Evolutionary conservation across 139 green algal genomes (phyloP).

Genomic region (Micromonas pusilla): DNA sequence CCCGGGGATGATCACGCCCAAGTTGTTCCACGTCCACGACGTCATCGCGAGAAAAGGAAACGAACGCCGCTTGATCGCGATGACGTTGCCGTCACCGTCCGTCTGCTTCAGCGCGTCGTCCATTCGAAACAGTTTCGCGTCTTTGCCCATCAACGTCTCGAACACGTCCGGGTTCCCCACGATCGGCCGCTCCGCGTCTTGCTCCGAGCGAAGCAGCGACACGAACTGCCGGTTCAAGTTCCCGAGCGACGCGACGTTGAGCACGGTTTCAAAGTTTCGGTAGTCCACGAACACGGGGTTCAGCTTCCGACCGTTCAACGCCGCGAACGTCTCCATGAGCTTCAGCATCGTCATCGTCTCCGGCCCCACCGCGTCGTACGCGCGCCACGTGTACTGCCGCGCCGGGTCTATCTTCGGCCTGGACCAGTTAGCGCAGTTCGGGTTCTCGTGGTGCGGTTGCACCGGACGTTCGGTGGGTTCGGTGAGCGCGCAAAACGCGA

Average conservation of each 20-base stretch:
- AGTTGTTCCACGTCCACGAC: constrained; percentile 11
- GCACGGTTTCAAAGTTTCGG: constrained; percentile 28
- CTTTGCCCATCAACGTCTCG: neutral
- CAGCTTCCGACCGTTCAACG: constrained; percentile 12
- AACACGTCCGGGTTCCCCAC: constrained; percentile 12
- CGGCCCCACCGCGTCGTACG: constrained; percentile 26
- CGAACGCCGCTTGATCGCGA: neutral
- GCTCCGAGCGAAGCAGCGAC: constrained; percentile 10
- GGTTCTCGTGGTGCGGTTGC: neutral
- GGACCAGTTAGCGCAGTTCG: neutral
- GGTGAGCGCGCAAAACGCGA: constrained; percentile 14
- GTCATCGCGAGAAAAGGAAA: constrained; percentile 14
- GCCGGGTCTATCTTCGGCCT: neutral
- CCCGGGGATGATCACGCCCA: constrained; percentile 18
- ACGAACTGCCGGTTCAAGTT: constrained; percentile 32
- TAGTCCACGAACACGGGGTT: constrained; percentile 21
- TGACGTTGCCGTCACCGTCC: neutral
- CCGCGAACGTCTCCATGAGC: constrained; percentile 15
- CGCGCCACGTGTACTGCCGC: constrained; percentile 14
- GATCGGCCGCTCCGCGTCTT: constrained; percentile 20
- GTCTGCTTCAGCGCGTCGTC: neutral
- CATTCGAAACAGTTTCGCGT: neutral
- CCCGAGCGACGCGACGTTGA: constrained; percentile 27
- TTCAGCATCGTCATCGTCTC: constrained; percentile 29
- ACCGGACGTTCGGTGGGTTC: neutral